Evolutionary conservation across 768 basidiomycete genomes (phyloP), one percentile per base, ranked within the genome.

Genomic region (Omphalotus guepiniiformis): DNA sequence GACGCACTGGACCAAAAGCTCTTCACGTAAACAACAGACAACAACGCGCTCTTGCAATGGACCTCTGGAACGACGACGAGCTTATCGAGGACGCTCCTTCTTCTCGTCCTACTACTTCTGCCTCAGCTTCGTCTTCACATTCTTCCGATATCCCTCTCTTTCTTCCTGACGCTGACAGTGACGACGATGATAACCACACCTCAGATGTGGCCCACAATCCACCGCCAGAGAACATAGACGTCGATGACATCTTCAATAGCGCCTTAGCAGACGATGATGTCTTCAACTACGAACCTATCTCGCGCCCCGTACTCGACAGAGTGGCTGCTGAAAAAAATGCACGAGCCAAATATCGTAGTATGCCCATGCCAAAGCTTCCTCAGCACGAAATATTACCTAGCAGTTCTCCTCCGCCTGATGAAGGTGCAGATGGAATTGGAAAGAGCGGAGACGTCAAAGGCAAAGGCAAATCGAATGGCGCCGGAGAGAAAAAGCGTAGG

Each of bases 21-120:
- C 32, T n/a, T 51, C 52, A 35, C 50, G 49, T 43, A 18, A 34
- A 16, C 47, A 48, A 32, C 42, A 34, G 11, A 6, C 16, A 7
- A 18, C 16, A 35, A 29, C 37, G 16, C 34, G 6, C 21, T 49
- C 50, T 29, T 42, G 38, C 41, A 30, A 71, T 70, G 69, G 53
- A 59, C 54, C 85, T 85, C 60, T 85, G 79, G 79, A 74, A 84
- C 54, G 74, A 72, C 19, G 74, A 78, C 29, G 57, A 72, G 51
- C 65, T 60, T 19, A 46, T 56, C 66, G 36, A 51, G 53, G 27
- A 58, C 62, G 16, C 42, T 40, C 8, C 40, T 47, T 42, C 30
- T 44, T 27, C 50, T 55, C 54, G 13, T 52, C 55, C 11, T 26
- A 36, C 46, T 46, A n/a, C 6, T 13, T 22, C 39, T 4, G 19